A percentile compares a stretch with the other conserved stretches of the same genome.
These are phyloP conservation scores for Daphne laureola DNA, from an alignment of 441 rosid genomes.

Conservation along the genomic window DNA sequence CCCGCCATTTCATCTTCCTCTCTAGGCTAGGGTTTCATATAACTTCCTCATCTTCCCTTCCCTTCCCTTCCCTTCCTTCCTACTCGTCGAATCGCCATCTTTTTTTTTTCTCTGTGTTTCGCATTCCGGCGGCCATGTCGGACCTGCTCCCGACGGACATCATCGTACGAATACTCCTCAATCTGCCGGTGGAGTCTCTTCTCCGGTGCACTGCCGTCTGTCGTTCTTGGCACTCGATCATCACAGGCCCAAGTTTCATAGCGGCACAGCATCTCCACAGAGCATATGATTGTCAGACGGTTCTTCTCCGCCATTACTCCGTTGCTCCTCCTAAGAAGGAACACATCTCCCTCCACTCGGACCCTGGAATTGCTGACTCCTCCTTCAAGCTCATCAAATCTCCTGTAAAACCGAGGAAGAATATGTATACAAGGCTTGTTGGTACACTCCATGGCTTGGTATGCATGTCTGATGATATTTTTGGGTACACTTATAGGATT, in stretches of 20 bases:
- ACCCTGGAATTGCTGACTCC: background rate
- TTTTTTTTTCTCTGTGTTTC: too few relatives aligned
- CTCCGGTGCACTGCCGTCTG: slow-evolving; percentile 9
- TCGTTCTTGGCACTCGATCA: slow-evolving; percentile 12
- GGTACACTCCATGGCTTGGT: slow-evolving; percentile 1
- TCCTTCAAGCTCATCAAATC: background rate
- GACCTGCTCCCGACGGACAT: background rate
- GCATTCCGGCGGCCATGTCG: background rate
- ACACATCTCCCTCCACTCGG: background rate
- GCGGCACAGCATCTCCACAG: slow-evolving; percentile 1
- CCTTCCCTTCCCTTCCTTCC: too few relatives aligned
- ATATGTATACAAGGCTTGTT: slow-evolving; percentile 3
- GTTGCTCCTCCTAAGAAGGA: slow-evolving; percentile 3
- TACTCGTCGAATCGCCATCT: too few relatives aligned
- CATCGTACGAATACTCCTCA: background rate
- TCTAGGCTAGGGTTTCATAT: too few relatives aligned
- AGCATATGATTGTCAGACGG: background rate
- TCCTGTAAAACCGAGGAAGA: slow-evolving; percentile 1
- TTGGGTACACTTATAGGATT: slow-evolving; percentile 3
- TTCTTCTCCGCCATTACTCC: background rate
- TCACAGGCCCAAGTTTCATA: slow-evolving; percentile 8
- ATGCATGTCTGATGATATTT: slow-evolving; percentile 5
- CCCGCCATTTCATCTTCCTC: too few relatives aligned
- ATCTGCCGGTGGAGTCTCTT: slow-evolving; percentile 13
- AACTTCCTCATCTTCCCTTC: too few relatives aligned